These are phyloP conservation scores for Botrytis deweyae DNA, from an alignment of 2,329 filamentous ascomycete species.

Conservation along the genomic window DNA sequence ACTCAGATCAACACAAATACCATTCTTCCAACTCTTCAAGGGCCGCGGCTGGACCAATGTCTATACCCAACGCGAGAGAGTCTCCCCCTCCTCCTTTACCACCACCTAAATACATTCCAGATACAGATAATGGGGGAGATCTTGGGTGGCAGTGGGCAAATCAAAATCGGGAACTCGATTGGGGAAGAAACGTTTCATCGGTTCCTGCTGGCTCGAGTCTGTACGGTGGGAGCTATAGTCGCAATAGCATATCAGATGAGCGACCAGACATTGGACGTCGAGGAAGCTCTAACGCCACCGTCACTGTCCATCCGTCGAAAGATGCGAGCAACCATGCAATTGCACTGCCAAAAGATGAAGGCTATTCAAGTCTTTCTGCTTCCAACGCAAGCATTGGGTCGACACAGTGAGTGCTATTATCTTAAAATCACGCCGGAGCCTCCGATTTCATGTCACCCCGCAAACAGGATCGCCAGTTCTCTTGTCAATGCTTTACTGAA, in stretches of 20 bases:
- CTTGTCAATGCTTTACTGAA: slow-evolving; percentile 8
- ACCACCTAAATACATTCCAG: slow-evolving; percentile 58
- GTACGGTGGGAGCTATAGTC: slow-evolving; percentile 47
- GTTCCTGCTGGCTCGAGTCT: slow-evolving; percentile 52
- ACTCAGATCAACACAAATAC: slow-evolving; percentile 34
- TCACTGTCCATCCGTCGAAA: slow-evolving; percentile 48
- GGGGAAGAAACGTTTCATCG: slow-evolving; percentile 44
- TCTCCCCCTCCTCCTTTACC: slow-evolving; percentile 61
- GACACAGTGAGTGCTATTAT: slow-evolving; percentile 35
- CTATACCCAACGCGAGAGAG: slow-evolving; percentile 58
- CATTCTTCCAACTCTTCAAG: slow-evolving; percentile 41
- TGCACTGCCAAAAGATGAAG: slow-evolving; percentile 37
- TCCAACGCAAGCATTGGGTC: slow-evolving; percentile 39
- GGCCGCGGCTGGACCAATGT: slow-evolving; percentile 54
- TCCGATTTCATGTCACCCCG: not conserved
- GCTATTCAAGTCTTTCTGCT: slow-evolving; percentile 40
- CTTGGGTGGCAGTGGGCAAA: slow-evolving; percentile 60
- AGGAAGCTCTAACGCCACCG: slow-evolving; percentile 42
- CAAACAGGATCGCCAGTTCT: not conserved
- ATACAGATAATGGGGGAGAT: slow-evolving; percentile 53
- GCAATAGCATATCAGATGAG: slow-evolving; percentile 32
- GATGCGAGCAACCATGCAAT: not conserved
- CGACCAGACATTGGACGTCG: slow-evolving; percentile 38
- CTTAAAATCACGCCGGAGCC: not conserved
- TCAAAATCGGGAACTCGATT: slow-evolving; percentile 47